phyloP scores from a whole-genome alignment of 768 basidiomycete genomes.

The Leccinum longicurvipes region DNA sequence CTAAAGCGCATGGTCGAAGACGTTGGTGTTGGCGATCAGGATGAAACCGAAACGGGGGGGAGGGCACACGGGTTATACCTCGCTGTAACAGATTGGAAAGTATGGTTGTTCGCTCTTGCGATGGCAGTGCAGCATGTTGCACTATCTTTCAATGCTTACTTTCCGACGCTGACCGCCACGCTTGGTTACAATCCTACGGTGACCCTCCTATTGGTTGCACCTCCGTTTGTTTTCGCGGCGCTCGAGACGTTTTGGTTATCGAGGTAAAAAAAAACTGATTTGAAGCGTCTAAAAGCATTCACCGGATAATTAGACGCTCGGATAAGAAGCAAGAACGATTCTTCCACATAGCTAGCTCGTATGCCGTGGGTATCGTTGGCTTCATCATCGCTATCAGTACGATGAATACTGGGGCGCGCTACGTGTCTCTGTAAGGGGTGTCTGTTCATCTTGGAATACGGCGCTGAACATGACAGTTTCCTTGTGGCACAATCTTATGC shows the following conservation, averaged over 20 bases:
- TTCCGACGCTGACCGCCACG: conserved; percentile 73
- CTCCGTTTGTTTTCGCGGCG: conserved; percentile 65
- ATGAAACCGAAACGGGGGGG: conserved; percentile 40
- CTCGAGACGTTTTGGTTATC: conserved; percentile 51
- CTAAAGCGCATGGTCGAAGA: conserved; percentile 63
- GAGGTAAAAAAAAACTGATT: conserved; percentile 32
- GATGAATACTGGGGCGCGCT: conserved; percentile 60
- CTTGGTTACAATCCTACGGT: conserved; percentile 62
- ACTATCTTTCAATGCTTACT: conserved; percentile 75
- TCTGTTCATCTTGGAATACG: conserved; percentile 4
- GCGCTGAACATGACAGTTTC: conserved; percentile 45
- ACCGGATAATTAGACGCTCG: conserved; percentile 48
- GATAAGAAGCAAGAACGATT: conserved; percentile 70
- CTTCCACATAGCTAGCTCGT: conserved; percentile 58
- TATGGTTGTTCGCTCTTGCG: conserved; percentile 74
- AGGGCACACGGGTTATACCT: conserved; percentile 47
- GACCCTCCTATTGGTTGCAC: conserved; percentile 71
- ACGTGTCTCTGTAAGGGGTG: conserved; percentile 54
- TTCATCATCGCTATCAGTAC: conserved; percentile 66
- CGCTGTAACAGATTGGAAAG: conserved; percentile 74
- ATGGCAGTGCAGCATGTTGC: conserved; percentile 37
- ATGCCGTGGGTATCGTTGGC: conserved; percentile 58
- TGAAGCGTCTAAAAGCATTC: background rate
- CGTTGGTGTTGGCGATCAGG: conserved; percentile 53
- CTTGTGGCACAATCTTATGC: conserved; percentile 73